A percentile compares a stretch with the other conserved stretches of the same genome.
phyloP scores from a whole-genome alignment of 140 eudicot species.

The Oenanthe javanica region DNA sequence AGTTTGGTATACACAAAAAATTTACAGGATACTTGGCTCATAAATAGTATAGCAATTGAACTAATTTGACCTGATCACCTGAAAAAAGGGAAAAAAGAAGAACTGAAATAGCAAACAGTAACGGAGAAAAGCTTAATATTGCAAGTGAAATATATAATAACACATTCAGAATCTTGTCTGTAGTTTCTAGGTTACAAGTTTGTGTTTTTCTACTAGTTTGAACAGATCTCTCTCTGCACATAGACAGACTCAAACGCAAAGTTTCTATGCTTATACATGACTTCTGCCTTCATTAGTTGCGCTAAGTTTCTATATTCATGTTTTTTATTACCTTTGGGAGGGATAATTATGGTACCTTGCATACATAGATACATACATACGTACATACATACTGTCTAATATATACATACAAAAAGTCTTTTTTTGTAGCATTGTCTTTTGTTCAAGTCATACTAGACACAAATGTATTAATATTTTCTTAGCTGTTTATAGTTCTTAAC shows the following conservation, averaged over 20 bases:
- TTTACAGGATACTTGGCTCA: too few relatives aligned
- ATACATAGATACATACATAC: too few relatives aligned
- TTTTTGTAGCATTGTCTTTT: too few relatives aligned
- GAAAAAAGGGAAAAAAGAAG: background rate
- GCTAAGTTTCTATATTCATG: background rate
- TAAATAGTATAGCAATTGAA: background rate
- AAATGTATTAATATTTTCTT: background rate
- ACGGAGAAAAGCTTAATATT: background rate
- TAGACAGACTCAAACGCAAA: background rate
- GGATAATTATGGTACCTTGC: background rate
- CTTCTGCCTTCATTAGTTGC: background rate
- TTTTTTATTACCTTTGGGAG: background rate
- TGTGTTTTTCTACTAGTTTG: slow-evolving; percentile 1
- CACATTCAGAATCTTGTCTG: background rate
- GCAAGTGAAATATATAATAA: background rate
- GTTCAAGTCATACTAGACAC: background rate
- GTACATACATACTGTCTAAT: background rate
- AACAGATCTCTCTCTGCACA: background rate
- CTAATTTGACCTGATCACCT: background rate
- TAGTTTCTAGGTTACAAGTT: background rate
- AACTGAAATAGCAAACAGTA: background rate
- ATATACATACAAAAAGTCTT: background rate
- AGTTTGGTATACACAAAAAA: background rate
- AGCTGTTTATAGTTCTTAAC: background rate
- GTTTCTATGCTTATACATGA: background rate